A percentile compares a stretch with the other conserved stretches of the same genome.
Evolutionary conservation across 2,329 filamentous ascomycete genomes (phyloP).

Genomic region (Trichoderma arundinaceum): DNA sequence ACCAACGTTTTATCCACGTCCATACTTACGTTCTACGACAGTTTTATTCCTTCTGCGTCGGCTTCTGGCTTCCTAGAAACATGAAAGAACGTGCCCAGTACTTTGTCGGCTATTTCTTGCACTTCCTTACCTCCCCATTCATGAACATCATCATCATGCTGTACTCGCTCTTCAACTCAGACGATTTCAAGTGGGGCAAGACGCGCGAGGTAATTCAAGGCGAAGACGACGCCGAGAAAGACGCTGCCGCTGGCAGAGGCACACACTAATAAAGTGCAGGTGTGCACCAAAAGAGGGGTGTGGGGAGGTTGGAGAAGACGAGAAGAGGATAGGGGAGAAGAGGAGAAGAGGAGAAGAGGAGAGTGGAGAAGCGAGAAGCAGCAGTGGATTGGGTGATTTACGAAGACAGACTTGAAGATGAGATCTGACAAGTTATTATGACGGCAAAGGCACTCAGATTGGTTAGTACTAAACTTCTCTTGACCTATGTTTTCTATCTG

Average conservation of each 20-base stretch:
- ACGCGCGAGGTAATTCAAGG: constrained; percentile 47
- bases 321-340: background rate
- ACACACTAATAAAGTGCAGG: constrained; percentile 32
- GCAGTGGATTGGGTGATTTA: background rate
- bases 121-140: constrained; percentile 48
- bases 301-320: background rate
- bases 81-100: constrained; percentile 48
- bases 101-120: constrained; percentile 47
- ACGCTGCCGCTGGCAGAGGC: constrained; percentile 37
- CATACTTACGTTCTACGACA: constrained; percentile 32
- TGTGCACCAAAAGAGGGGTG: background rate
- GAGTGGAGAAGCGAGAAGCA: background rate
- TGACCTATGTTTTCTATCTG: background rate
- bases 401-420: too few species aligned
- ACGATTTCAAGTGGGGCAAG: constrained; percentile 56
- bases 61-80: constrained; percentile 50
- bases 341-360: background rate
- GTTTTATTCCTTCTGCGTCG: constrained; percentile 51
- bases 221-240: constrained; percentile 39
- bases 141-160: constrained; percentile 51
- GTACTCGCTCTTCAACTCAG: constrained; percentile 51
- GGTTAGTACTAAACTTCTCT: background rate
- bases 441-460: too few species aligned
- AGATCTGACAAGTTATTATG: too few species aligned
- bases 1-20: background rate